phyloP scores from a whole-genome alignment of 108 stramenopile genomes.

The Skeletonema grethae region DNA sequence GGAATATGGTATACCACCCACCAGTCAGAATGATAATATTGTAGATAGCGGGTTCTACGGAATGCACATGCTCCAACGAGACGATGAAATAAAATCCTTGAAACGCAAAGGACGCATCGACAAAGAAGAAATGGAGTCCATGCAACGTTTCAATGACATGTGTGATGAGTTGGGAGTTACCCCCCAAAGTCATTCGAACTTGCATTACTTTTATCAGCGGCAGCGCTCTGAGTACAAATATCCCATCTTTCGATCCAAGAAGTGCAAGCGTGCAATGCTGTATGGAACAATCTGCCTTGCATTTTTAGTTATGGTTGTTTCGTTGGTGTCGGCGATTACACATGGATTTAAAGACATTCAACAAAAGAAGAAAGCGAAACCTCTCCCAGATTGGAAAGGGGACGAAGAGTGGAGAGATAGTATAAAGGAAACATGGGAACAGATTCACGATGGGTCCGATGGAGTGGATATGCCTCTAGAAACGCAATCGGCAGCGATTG shows the following conservation, averaged over 20 bases:
- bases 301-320: slow-evolving; percentile 13
- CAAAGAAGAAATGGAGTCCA: slow-evolving; percentile 15
- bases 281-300: slow-evolving; percentile 14
- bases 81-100: slow-evolving; percentile 10
- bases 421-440: slow-evolving; percentile 40
- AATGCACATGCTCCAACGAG: slow-evolving; percentile 23
- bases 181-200: slow-evolving; percentile 18
- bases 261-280: slow-evolving; percentile 18
- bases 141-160: slow-evolving; percentile 19
- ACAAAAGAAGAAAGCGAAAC: slow-evolving; percentile 15
- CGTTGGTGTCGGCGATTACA: slow-evolving; percentile 30
- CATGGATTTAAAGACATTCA: slow-evolving; percentile 36
- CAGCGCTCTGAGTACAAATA: slow-evolving; percentile 12
- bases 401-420: slow-evolving; percentile 30
- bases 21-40: background rate
- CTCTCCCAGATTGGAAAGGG: slow-evolving; percentile 37
- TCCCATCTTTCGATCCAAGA: slow-evolving; percentile 28
- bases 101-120: slow-evolving; percentile 11
- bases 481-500: background rate
- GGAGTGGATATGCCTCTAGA: background rate
- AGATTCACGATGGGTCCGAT: slow-evolving; percentile 9
- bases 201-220: slow-evolving; percentile 13
- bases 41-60: slow-evolving; percentile 8
- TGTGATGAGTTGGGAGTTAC: slow-evolving; percentile 46
- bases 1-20: slow-evolving; percentile 25